Conservation (phyloP, 495 filamentous ascomycete species). For the Elasticomyces elasticus region DNA sequence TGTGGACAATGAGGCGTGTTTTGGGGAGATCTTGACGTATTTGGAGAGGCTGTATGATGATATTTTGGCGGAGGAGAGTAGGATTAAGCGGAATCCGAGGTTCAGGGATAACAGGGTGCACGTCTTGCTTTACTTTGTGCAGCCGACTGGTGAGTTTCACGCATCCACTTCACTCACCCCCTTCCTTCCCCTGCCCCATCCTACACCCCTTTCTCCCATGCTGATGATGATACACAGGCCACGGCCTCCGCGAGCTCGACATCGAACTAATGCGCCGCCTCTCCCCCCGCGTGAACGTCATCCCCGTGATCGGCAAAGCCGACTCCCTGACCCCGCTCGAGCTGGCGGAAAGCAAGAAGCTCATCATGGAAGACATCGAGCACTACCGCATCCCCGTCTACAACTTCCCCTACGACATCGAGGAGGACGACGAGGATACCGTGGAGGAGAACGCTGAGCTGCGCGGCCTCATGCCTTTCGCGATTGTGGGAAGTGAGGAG, state of each 20-base stretch:
- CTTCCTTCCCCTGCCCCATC: conserved; percentile 16
- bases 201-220: conserved; percentile 5
- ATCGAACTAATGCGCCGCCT: conserved; percentile 99
- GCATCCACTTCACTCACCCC: not conserved
- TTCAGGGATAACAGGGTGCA: conserved; percentile 99
- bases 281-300: conserved; percentile 95
- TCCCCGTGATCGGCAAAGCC: conserved; percentile 96
- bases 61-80: conserved; percentile 95
- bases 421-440: conserved; percentile 98
- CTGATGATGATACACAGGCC: conserved; percentile 10
- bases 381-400: conserved; percentile 99
- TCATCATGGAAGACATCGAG: conserved; percentile 99
- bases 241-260: conserved; percentile 89
- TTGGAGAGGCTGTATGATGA: conserved; percentile 98
- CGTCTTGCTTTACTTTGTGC: conserved; percentile 97
- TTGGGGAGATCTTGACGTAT: conserved; percentile 92
- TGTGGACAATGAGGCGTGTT: conserved; percentile 98
- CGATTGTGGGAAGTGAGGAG: conserved; percentile 95
- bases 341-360: conserved; percentile 96
- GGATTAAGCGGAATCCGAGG: conserved; percentile 99
- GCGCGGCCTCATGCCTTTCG: conserved; percentile 94
- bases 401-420: conserved; percentile 99
- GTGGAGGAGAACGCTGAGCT: conserved; percentile 98
- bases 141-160: conserved; percentile 67
- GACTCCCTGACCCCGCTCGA: conserved; percentile 94